Percentiles rank a stretch among this genome's conserved stretches.
phyloP scores from a whole-genome alignment of 345 rosid species.

The Euphorbia peplus region DNA sequence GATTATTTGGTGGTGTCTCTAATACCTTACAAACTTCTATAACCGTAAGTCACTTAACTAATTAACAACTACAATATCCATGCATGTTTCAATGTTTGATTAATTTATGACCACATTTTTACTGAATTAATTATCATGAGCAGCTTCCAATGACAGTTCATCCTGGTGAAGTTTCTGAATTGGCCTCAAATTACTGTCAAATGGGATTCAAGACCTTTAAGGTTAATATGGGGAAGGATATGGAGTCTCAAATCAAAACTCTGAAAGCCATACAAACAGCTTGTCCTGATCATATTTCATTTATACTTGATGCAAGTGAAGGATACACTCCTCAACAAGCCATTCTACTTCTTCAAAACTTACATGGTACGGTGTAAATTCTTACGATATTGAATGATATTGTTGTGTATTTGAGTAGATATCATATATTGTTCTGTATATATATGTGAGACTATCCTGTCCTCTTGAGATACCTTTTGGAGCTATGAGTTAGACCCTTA shows the following conservation, averaged over 20 bases:
- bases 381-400: too few relatives aligned
- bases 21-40: slow-evolving; percentile 68
- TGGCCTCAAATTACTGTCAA: slow-evolving; percentile 62
- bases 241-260: slow-evolving; percentile 63
- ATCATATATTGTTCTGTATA: too few relatives aligned
- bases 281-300: slow-evolving; percentile 68
- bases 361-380: slow-evolving; percentile 45
- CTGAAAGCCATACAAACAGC: slow-evolving; percentile 74
- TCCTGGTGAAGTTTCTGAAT: slow-evolving; percentile 67
- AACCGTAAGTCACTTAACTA: slow-evolving; percentile 48
- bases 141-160: slow-evolving; percentile 75
- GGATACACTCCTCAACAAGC: slow-evolving; percentile 72
- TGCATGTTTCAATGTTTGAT: too few relatives aligned
- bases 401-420: too few relatives aligned
- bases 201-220: slow-evolving; percentile 77
- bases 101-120: neutral
- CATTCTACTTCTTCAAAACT: slow-evolving; percentile 62
- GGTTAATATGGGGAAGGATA: slow-evolving; percentile 81
- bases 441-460: too few relatives aligned
- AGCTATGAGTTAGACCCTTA: too few relatives aligned
- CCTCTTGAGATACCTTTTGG: too few relatives aligned
- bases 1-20: slow-evolving; percentile 81
- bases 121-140: neutral
- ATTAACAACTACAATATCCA: too few relatives aligned
- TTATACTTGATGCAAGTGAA: slow-evolving; percentile 90